Conservation (phyloP, 2,329 filamentous ascomycete species). For the Verticillium isaacii region DNA sequence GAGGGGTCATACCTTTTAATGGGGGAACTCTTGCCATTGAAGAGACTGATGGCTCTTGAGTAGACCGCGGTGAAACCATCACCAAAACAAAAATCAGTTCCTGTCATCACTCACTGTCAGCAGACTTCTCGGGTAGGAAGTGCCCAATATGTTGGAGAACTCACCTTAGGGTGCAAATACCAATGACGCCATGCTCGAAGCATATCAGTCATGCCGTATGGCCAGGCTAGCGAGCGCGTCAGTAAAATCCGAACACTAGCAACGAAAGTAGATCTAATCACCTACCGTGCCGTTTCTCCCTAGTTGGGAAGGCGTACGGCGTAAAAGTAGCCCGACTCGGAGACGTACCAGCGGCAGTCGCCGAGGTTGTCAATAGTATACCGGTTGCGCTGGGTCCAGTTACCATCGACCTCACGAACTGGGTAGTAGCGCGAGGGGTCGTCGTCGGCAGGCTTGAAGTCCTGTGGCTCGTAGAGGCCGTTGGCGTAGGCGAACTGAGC, state of each 20-base stretch:
- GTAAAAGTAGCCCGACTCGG: slow-evolving; percentile 55
- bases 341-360: slow-evolving; percentile 55
- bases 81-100: background rate
- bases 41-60: background rate
- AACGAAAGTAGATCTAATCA: background rate
- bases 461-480: slow-evolving; percentile 51
- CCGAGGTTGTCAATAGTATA: slow-evolving; percentile 56
- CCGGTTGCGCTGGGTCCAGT: slow-evolving; percentile 55
- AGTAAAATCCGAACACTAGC: background rate
- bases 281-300: background rate
- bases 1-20: background rate
- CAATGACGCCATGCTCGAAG: background rate
- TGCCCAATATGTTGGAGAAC: too few species aligned
- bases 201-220: background rate
- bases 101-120: background rate
- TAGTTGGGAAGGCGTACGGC: slow-evolving; percentile 48
- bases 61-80: background rate
- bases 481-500: slow-evolving; percentile 44
- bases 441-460: slow-evolving; percentile 58
- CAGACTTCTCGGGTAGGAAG: background rate
- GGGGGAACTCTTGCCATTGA: background rate
- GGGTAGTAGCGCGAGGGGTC: slow-evolving; percentile 57
- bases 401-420: slow-evolving; percentile 55
- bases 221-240: background rate
- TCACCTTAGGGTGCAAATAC: background rate